These are phyloP conservation scores for Racocetra persica DNA, from an alignment of 371 early-diverging fungal genomes.

Conservation along the genomic window DNA sequence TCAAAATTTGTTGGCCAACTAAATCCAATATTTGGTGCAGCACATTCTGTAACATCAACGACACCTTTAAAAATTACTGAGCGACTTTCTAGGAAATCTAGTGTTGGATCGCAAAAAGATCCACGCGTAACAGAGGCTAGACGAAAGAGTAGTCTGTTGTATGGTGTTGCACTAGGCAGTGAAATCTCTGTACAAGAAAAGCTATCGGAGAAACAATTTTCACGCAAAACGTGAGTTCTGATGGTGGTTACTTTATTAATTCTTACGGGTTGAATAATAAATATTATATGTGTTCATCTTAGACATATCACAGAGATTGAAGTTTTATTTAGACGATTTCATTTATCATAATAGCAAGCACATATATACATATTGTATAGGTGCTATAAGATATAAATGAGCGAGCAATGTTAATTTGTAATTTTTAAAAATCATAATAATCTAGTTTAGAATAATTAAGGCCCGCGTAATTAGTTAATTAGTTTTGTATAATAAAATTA, in stretches of 20 bases:
- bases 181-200: not conserved
- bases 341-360: too few species aligned
- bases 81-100: conserved; percentile 28
- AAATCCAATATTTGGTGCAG: conserved; percentile 29
- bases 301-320: too few species aligned
- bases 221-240: conserved; percentile 41
- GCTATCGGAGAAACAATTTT: not conserved
- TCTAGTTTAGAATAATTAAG: not conserved
- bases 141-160: conserved; percentile 16
- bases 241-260: too few species aligned
- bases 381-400: too few species aligned
- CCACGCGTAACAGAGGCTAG: conserved; percentile 30
- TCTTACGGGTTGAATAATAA: too few species aligned
- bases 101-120: conserved; percentile 8
- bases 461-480: not conserved
- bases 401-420: too few species aligned
- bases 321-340: too few species aligned
- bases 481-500: not conserved
- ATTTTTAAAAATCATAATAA: too few species aligned
- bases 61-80: not conserved
- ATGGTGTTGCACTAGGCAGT: not conserved
- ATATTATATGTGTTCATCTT: too few species aligned
- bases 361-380: too few species aligned
- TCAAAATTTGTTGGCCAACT: conserved; percentile 41
- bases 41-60: not conserved